Base-by-base conservation (phyloP, 176 grass and related monocot species). In the Triticum timopheevii region DNA sequence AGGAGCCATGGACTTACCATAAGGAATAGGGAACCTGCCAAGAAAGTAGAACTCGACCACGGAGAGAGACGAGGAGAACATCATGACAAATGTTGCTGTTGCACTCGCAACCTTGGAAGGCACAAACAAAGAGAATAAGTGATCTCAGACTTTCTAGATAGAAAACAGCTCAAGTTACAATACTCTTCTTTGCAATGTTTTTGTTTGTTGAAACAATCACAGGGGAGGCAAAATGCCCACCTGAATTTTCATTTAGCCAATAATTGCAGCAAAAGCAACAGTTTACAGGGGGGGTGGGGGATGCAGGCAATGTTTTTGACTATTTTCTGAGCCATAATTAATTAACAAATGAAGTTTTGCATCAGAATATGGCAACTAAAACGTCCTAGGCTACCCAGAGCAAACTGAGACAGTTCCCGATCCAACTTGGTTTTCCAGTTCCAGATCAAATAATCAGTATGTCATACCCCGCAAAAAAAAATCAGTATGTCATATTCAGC, bases 61-160 rank as follows among this genome's bases (percentile, higher is more conserved):
- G 0, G 97, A 99, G 22, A 99, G 92, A 25, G 94, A 99, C 5
- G 97, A 99, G 54, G 97, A 99, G 89, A 99, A 99, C 97, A 99
- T 99, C 97, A 99, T 99, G 56, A 99, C 97, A 24, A 99, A 99
- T 83, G 97, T 99, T 49, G 97, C 92, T 79, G 94, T 99, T 45
- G 94, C 97, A 87, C 97, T 99, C 68, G 94, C 97, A 72, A 99
- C 97, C 97, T 99, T 62, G 24, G 30, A 16, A 16, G 27, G 69
- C 47, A 91, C 47, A 88, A 16, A 54, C 16, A 19, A 19, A 52
- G 15, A 52, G 49, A 13, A 45, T 10, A 45, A 12, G 42, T 45
- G 42, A 45, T 31, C 5, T 28, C 28, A 28, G 28, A 28, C 28
- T 28, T 28, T 28, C 28, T 28, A 28, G 28, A 28, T 28, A 28